phyloP scores from a whole-genome alignment of 306 rosid genomes.

The Sphenostylis stenocarpa region DNA sequence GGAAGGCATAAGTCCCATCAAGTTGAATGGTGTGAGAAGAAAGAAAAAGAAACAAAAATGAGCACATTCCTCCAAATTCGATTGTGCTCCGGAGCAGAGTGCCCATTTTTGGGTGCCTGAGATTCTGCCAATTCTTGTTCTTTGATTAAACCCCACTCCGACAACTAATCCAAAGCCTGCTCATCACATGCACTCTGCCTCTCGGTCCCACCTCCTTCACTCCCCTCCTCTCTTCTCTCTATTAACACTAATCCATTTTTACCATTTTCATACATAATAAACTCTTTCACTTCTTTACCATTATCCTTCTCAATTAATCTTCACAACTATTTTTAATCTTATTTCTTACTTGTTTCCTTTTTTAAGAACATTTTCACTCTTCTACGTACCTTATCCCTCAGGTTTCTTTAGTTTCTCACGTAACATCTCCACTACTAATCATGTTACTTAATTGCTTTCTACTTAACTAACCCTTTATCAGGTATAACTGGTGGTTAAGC shows the following conservation, averaged over 20 bases:
- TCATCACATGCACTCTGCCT: slow-evolving; percentile 17
- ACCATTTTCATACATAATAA: no score
- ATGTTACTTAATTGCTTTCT: background rate
- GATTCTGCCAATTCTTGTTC: background rate
- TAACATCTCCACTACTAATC: background rate
- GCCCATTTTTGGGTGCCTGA: slow-evolving; percentile 32
- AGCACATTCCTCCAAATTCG: slow-evolving; percentile 11
- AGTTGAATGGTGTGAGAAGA: background rate
- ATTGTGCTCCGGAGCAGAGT: slow-evolving; percentile 16
- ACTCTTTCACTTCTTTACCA: no score
- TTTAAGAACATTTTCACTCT: no score
- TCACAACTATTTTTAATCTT: no score
- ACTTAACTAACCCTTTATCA: background rate
- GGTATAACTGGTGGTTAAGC: no score
- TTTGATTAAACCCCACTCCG: slow-evolving; percentile 11
- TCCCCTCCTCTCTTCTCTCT: background rate
- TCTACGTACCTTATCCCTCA: no score
- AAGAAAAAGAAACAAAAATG: background rate
- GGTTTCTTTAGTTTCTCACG: background rate
- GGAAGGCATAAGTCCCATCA: background rate
- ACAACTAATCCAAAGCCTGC: slow-evolving; percentile 5
- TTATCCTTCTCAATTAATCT: no score
- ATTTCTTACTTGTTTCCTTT: no score
- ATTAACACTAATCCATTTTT: background rate
- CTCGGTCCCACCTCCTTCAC: background rate